Evolutionary conservation across 2,329 filamentous ascomycete species (phyloP), one percentile per base, ranked within the genome.

Genomic region (Penicillium sp.): DNA sequence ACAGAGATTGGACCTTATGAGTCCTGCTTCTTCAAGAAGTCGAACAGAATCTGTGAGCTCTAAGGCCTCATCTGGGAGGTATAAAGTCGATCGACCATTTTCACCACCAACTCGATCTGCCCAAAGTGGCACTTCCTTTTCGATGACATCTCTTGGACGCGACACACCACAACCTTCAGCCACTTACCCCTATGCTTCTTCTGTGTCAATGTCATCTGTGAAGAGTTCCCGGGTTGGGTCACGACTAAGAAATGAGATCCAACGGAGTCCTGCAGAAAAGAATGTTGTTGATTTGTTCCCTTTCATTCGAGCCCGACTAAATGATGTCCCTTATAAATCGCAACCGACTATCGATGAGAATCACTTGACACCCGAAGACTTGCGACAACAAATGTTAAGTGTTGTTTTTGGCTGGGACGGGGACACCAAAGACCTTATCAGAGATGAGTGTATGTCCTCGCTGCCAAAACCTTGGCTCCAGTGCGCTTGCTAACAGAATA

Each of bases 361-460:
- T 3, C 82, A 81, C 24, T 75, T 91, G 21, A 90, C 88, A 6
- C 75, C 85, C 8, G 89, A 97, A 63, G 88, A 96, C 62, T 81
- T 97, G 40, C 87, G 93, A 44, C 83, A 83, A 43, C 92, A 97
- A 72, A 97, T 99, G 92, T 82, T 99, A 4, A 90, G 83, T 62
- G 89, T 92, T 5, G 92, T 99, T 2, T 99, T 99, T 72, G 94
- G 94, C 3, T 99, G 94, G 92, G 87, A 93, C 48, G 87, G 87
- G 51, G 91, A 96, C 63, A 87, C 93, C 36, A 83, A 91, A 42
- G 87, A 87, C 40, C 76, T 99, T 45, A 85, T 99, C 50, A 84
- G 87, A 9, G 92, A 97, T 70, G 94, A 99, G 72, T 81, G 82
- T 83, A 75, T 71, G 79, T 74, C 10, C 53, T 74, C 54, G 33